Percentiles rank a stretch among this genome's conserved stretches.
phyloP scores from a whole-genome alignment of 257 asterid species.

The Vinca minor region DNA sequence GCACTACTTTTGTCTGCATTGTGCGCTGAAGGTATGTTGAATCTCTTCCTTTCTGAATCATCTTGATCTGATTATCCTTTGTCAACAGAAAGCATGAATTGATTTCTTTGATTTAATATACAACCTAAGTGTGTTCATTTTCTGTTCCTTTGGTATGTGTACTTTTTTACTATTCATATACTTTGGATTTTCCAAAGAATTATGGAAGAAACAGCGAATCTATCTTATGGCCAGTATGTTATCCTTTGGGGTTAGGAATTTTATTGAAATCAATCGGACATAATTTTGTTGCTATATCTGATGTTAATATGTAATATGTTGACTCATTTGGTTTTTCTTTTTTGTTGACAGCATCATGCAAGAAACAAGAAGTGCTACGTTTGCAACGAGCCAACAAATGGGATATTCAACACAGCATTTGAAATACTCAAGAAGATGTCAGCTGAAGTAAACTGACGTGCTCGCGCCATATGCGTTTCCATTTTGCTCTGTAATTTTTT shows the following conservation, averaged over 20 bases:
- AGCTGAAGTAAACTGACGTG: conserved; percentile 38
- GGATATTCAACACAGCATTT: conserved; percentile 92
- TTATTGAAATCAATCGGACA: background rate
- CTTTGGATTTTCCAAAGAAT: too few relatives aligned
- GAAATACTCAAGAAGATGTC: conserved; percentile 73
- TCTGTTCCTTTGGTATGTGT: too few relatives aligned
- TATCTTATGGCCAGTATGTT: too few relatives aligned
- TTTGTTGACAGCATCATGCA: conserved; percentile 73
- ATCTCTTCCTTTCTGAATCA: conserved; percentile 3
- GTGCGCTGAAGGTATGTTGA: conserved; percentile 69
- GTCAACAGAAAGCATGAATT: too few relatives aligned
- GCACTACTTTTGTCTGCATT: conserved; percentile 95
- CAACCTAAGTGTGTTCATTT: too few relatives aligned
- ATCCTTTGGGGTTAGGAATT: too few relatives aligned
- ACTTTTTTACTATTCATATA: too few relatives aligned
- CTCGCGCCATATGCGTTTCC: conserved; percentile 1
- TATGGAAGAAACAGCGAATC: too few relatives aligned
- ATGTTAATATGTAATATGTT: background rate
- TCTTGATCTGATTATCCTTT: too few relatives aligned
- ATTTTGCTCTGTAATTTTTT: background rate
- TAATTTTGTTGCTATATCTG: background rate
- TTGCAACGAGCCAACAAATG: conserved; percentile 92
- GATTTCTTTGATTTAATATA: too few relatives aligned
- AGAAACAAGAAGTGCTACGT: conserved; percentile 92
- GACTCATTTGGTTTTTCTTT: background rate